phyloP scores from a whole-genome alignment of 495 filamentous ascomycete species.

The Penicillium cinerascens region DNA sequence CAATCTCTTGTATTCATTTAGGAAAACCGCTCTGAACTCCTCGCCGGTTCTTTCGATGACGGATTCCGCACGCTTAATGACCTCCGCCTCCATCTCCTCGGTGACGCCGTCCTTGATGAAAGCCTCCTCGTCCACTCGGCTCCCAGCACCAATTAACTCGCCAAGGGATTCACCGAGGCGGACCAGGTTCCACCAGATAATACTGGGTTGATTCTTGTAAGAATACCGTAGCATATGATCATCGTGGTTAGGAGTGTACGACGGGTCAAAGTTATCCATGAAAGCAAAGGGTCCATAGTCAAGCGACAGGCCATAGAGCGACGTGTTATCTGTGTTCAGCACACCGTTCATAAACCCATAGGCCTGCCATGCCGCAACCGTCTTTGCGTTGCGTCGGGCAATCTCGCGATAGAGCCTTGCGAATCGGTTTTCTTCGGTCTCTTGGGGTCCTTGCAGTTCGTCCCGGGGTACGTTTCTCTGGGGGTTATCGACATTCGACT shows the following conservation, averaged over 20 bases:
- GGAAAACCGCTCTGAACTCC: slow-evolving; percentile 82
- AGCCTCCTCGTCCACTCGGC: slow-evolving; percentile 58
- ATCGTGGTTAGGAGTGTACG: slow-evolving; percentile 96
- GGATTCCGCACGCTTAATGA: slow-evolving; percentile 76
- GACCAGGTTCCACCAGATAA: slow-evolving; percentile 99
- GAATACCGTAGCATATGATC: slow-evolving; percentile 82
- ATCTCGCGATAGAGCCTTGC: slow-evolving; percentile 85
- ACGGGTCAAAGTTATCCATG: slow-evolving; percentile 90
- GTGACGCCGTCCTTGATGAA: slow-evolving; percentile 71
- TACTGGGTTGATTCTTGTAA: slow-evolving; percentile 89
- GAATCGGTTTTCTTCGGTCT: slow-evolving; percentile 77
- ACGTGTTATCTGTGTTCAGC: slow-evolving; percentile 95
- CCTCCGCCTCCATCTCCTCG: slow-evolving; percentile 59
- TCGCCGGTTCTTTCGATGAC: slow-evolving; percentile 74
- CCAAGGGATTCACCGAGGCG: slow-evolving; percentile 87
- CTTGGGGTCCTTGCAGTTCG: slow-evolving; percentile 59
- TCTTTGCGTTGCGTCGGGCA: slow-evolving; percentile 77
- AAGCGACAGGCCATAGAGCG: slow-evolving; percentile 79
- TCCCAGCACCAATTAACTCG: slow-evolving; percentile 76
- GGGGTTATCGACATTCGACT: slow-evolving; percentile 39
- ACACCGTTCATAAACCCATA: slow-evolving; percentile 99
- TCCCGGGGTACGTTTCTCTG: slow-evolving; percentile 50
- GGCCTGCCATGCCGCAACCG: slow-evolving; percentile 91
- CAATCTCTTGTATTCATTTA: slow-evolving; percentile 77
- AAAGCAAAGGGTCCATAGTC: slow-evolving; percentile 98